Evolutionary conservation across 257 asterid genomes (phyloP).

Genomic region (Plantago major): DNA sequence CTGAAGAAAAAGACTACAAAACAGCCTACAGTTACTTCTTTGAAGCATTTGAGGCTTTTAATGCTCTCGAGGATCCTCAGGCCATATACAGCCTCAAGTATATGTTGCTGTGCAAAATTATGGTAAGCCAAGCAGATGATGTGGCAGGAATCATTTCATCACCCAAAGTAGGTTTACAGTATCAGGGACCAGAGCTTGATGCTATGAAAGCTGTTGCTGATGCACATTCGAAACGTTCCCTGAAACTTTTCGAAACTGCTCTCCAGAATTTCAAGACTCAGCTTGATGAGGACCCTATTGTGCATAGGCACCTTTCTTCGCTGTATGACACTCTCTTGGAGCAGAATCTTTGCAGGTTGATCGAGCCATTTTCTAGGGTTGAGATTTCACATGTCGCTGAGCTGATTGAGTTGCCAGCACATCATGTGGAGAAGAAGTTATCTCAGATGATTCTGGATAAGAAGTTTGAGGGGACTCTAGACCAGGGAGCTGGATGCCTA

Average conservation of each 20-base stretch:
- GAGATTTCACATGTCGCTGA: slow-evolving; percentile 59
- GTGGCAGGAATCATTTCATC: slow-evolving; percentile 60
- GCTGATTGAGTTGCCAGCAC: slow-evolving; percentile 49
- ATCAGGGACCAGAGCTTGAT: slow-evolving; percentile 58
- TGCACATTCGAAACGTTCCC: slow-evolving; percentile 58
- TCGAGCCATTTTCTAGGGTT: slow-evolving; percentile 59
- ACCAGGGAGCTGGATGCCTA: slow-evolving; percentile 65
- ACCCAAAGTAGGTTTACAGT: slow-evolving; percentile 54
- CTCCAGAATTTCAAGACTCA: slow-evolving; percentile 49
- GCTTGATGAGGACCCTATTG: slow-evolving; percentile 62
- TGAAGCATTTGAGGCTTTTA: slow-evolving; percentile 67
- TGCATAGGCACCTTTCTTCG: slow-evolving; percentile 62
- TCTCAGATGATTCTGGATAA: slow-evolving; percentile 64
- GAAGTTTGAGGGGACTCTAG: slow-evolving; percentile 65
- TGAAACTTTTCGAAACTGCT: slow-evolving; percentile 54
- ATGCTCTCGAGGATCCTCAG: slow-evolving; percentile 55
- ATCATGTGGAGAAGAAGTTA: slow-evolving; percentile 50
- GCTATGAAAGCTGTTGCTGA: slow-evolving; percentile 72
- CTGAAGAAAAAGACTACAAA: slow-evolving; percentile 63
- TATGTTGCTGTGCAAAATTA: slow-evolving; percentile 56
- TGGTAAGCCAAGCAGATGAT: slow-evolving; percentile 64
- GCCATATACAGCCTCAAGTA: slow-evolving; percentile 58
- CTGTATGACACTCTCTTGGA: slow-evolving; percentile 56
- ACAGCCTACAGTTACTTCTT: slow-evolving; percentile 59
- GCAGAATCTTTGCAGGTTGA: slow-evolving; percentile 69